phyloP scores from a whole-genome alignment of 495 filamentous ascomycete species.

The Talaromyces stipitatus region DNA sequence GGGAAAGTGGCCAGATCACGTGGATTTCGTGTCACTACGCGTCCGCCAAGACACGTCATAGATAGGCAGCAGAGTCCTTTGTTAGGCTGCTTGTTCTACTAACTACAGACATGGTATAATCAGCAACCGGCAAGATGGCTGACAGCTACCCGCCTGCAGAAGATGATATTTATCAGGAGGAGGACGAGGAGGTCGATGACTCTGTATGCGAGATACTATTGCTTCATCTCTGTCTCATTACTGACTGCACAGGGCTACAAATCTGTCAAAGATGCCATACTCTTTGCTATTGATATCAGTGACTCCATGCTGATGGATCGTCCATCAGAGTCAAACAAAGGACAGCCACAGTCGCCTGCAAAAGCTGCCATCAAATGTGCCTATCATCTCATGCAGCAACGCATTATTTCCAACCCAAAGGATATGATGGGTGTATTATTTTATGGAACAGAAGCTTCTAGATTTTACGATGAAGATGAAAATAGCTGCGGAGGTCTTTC shows the following conservation, averaged over 20 bases:
- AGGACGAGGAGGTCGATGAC: conserved; percentile 69
- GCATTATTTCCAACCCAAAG: conserved; percentile 91
- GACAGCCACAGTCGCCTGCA: conserved; percentile 60
- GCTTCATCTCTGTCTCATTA: neutral
- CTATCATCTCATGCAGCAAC: conserved; percentile 91
- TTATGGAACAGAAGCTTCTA: conserved; percentile 82
- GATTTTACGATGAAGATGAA: conserved; percentile 65
- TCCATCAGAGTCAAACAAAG: conserved; percentile 61
- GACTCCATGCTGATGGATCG: conserved; percentile 76
- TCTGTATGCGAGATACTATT: conserved; percentile 35
- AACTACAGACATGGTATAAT: neutral
- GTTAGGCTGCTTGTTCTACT: neutral
- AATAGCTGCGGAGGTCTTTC: conserved; percentile 50
- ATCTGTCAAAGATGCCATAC: conserved; percentile 87
- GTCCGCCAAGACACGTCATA: conserved; percentile 1
- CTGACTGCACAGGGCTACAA: conserved; percentile 64
- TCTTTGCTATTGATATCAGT: conserved; percentile 95
- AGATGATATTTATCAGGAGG: conserved; percentile 54
- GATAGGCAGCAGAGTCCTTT: neutral
- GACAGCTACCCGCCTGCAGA: conserved; percentile 33
- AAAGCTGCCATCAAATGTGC: conserved; percentile 89
- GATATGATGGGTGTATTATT: conserved; percentile 98
- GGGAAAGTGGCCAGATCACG: neutral
- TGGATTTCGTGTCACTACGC: neutral
- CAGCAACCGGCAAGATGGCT: conserved; percentile 27